Evolutionary conservation across 495 filamentous ascomycete genomes (phyloP).

Genomic region (Penicillium robsamsonii): DNA sequence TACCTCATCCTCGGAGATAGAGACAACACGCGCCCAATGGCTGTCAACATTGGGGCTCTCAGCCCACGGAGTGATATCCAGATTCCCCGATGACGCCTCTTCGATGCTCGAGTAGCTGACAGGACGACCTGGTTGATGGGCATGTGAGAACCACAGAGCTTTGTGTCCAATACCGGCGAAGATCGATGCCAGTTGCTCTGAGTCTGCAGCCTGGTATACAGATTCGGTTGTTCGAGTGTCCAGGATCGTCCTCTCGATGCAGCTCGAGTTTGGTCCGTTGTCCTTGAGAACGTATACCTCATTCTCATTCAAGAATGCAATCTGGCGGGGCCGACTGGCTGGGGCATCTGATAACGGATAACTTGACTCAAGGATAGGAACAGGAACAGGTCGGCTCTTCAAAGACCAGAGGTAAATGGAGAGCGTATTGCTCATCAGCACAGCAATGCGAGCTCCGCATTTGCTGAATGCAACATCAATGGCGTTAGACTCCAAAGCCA

Average conservation of each 20-base stretch:
- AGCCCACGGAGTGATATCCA: constrained; percentile 26
- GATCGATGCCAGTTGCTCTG: constrained; percentile 41
- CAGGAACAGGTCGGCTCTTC: constrained; percentile 45
- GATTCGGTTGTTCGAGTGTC: constrained; percentile 37
- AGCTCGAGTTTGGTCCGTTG: constrained; percentile 30
- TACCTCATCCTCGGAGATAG: constrained; percentile 43
- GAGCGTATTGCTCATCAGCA: constrained; percentile 63
- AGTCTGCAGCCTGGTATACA: constrained; percentile 32
- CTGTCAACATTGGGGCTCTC: constrained; percentile 40
- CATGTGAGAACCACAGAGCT: constrained; percentile 44
- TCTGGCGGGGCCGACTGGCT: constrained; percentile 40
- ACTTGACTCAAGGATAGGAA: constrained; percentile 47
- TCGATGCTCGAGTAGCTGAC: constrained; percentile 35
- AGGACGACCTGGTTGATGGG: constrained; percentile 23
- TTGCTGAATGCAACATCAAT: constrained; percentile 74
- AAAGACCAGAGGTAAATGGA: constrained; percentile 64
- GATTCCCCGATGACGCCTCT: constrained; percentile 17
- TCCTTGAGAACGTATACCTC: constrained; percentile 45
- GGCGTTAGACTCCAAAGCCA: constrained; percentile 59
- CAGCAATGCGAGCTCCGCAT: constrained; percentile 64
- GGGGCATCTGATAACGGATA: constrained; percentile 41
- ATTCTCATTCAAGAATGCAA: constrained; percentile 44
- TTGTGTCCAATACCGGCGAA: constrained; percentile 39
- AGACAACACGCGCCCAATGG: constrained; percentile 40
- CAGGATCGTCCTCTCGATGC: constrained; percentile 39